Conservation (phyloP, 306 rosid genomes). For the Cucumis hystrix region DNA sequence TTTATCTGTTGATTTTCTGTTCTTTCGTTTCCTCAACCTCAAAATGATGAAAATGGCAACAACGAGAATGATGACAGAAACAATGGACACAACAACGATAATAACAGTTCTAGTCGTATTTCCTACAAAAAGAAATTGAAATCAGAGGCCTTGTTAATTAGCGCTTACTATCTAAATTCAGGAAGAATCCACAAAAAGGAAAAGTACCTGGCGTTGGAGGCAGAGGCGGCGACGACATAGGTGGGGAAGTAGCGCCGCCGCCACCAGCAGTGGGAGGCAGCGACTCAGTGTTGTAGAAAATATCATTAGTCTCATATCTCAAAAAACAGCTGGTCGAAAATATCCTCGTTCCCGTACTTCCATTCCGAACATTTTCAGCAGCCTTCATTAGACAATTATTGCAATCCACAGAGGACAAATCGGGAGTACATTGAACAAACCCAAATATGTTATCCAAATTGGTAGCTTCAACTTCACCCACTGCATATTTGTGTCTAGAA, state of each 20-base stretch:
- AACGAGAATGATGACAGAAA: not conserved
- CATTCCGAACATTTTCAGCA: not conserved
- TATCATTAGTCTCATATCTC: not conserved
- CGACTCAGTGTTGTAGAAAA: not conserved
- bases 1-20: not conserved
- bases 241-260: not conserved
- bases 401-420: constrained; percentile 4
- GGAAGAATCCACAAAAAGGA: not conserved
- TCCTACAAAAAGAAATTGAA: not conserved
- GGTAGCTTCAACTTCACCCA: not conserved
- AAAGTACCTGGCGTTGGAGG: not conserved
- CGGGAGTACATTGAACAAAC: constrained; percentile 9
- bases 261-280: not conserved
- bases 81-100: not conserved
- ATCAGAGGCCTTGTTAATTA: not conserved
- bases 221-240: not conserved
- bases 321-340: not conserved
- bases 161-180: not conserved
- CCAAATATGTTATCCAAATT: not conserved
- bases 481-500: not conserved
- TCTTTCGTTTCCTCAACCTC: not conserved
- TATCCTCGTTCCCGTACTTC: not conserved
- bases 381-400: not conserved
- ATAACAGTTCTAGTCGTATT: not conserved
- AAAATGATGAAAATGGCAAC: not conserved